Evolutionary conservation across 306 rosid species (phyloP), one percentile per base, ranked within the genome.

Genomic region (Purshia tridentata): DNA sequence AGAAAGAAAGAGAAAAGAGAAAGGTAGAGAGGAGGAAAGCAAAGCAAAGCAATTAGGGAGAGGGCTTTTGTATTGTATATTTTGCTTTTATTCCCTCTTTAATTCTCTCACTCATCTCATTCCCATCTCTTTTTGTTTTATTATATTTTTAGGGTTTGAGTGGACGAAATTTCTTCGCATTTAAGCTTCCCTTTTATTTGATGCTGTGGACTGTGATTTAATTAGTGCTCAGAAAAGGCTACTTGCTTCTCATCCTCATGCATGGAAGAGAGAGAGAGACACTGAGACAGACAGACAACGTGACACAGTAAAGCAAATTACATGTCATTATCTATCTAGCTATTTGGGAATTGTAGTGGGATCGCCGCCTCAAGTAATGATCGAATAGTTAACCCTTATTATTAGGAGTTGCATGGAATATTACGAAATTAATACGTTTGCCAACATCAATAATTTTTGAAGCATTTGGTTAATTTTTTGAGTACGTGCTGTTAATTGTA

Each of bases 101-200:
- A n/a, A n/a, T n/a, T 88, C 94, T 75, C 74, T 66, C 29, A 2
- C 29, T 23, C 48, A 37, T 15, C 83, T 85, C 87, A 82, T 84
- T 90, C 94, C 69, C 77, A 72, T 79, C 85, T 86, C 99, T 91
- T 90, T 91, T 91, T 91, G 95, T 91, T 89, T 87, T 88, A 87
- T 90, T 88, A 77, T 88, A 81, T 79, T 82, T 78, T 88, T 88
- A 84, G 92, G 97, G 92, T 84, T 88, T 80, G 41, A 88, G 93
- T 90, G 93, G 96, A 81, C 67, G 84, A 84, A 81, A 87, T 89
- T 87, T 87, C 99, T 91, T 88, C 82, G 75, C 96, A 77, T 70
- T 80, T 87, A 90, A 95, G 98, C 92, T 72, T 91, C 79, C 85
- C 76, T 75, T 83, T 61, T 64, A 79, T 72, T 83, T 74, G 70